Percentiles rank a stretch among this genome's conserved stretches.
phyloP scores from a whole-genome alignment of 495 filamentous ascomycete species.

The Neurospora africana region DNA sequence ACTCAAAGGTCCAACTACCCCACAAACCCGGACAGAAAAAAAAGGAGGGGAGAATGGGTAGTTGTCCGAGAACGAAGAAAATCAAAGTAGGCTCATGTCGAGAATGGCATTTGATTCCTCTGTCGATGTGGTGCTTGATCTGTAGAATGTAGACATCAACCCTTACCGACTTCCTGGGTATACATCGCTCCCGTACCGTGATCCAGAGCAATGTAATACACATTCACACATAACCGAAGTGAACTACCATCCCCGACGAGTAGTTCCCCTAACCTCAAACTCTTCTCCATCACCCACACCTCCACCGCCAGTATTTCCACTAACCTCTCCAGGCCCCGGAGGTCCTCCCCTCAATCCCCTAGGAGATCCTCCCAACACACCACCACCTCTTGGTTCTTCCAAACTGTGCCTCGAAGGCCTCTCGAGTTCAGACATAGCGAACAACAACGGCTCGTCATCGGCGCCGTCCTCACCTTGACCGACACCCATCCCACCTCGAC shows the following conservation, averaged over 20 bases:
- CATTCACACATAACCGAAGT: not conserved
- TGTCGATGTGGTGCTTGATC: not conserved
- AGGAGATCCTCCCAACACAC: not conserved
- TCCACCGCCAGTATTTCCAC: not conserved
- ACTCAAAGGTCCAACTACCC: not conserved
- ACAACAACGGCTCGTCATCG: constrained; percentile 76
- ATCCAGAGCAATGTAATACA: not conserved
- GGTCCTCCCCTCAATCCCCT: not conserved
- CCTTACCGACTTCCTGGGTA: not conserved
- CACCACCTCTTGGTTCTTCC: constrained; percentile 51
- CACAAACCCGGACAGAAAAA: not conserved
- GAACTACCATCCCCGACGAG: not conserved
- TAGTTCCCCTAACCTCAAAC: constrained; percentile 1
- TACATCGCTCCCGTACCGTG: not conserved
- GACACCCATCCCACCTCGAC: constrained; percentile 43
- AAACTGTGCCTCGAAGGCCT: constrained; percentile 57
- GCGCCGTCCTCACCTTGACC: constrained; percentile 36
- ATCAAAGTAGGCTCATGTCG: not conserved
- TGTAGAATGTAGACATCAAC: not conserved
- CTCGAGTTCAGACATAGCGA: constrained; percentile 80
- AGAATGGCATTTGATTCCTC: not conserved
- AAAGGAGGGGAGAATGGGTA: not conserved
- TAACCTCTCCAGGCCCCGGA: not conserved
- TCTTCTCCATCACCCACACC: not conserved
- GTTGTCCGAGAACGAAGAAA: not conserved